Evolutionary conservation across 2,329 filamentous ascomycete species (phyloP), one percentile per base, ranked within the genome.

Genomic region (Dryadomyces quercus-mongolicae): DNA sequence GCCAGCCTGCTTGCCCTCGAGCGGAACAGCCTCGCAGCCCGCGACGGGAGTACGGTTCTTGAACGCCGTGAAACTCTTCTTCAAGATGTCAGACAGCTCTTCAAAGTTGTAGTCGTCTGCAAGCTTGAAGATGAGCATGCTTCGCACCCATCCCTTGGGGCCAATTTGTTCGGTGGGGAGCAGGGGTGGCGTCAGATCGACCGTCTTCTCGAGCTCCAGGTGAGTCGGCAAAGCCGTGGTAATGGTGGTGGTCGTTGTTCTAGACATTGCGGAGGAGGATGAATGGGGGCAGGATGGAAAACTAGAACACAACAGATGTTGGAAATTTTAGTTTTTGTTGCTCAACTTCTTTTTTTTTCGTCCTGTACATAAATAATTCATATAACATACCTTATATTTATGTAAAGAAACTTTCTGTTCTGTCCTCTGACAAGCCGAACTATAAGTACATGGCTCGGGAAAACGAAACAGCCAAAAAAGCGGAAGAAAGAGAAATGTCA

Each of bases 161-260:
- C 53, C 53, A n/a, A 54, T 25, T 5, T 43, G 53, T 49, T 54
- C 53, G 2, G 38, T 54, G 4, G 52, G 52, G n/a, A 54, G 52
- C 3, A 45, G 36, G 8, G 52, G 46, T 1, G 52, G 52, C n/a
- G 21, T 16, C 8, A 50, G 40, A 3, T 22, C 51, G 20, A 42
- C 48, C 10, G 34, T 18, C 3, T 20, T 2, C 20, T 42, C 20
- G 31, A 20, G 8, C 10, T 15, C 16, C 25, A 31, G 25, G 6
- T 40, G 18, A 5, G 25, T 7, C n/a, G 50, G 21, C 38, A 18
- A 12, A 16, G 20, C 31, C 5, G 49, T 34, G 9, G 10, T 34
- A 7, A 15, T 51, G 3, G 15, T 22, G 9, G 25, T 31, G 25
- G 25, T 31, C 25, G 25, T 31, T 31, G 25, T 31, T 4, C 4